Evolutionary conservation across 179 eudicot genomes (phyloP).

Genomic region (Beta lomatogona): DNA sequence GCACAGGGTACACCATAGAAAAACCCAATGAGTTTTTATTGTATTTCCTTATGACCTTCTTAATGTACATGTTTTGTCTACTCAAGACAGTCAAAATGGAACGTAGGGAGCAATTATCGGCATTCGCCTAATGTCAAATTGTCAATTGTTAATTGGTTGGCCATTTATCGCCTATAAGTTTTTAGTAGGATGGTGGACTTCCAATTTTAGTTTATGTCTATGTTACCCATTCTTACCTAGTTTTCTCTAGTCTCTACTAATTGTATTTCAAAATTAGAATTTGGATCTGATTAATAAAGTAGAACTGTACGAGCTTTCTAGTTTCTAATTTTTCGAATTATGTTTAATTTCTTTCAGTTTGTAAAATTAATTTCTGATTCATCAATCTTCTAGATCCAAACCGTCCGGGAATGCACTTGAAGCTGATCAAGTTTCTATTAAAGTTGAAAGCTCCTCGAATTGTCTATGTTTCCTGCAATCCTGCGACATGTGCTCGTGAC

Average conservation of each 20-base stretch:
- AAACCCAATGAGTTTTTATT: too few relatives aligned
- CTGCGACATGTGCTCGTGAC: slow-evolving; percentile 96
- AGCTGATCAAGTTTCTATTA: slow-evolving; percentile 74
- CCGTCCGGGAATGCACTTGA: slow-evolving; percentile 98
- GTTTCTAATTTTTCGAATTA: not conserved
- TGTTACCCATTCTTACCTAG: not conserved
- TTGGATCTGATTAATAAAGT: not conserved
- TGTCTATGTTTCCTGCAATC: slow-evolving; percentile 95
- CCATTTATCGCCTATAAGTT: not conserved
- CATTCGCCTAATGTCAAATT: not conserved
- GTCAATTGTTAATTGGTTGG: not conserved
- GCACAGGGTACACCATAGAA: too few relatives aligned
- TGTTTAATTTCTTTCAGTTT: not conserved
- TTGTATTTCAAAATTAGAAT: not conserved
- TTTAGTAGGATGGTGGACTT: not conserved
- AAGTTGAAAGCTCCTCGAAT: slow-evolving; percentile 71
- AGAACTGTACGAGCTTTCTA: not conserved
- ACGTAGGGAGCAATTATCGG: not conserved
- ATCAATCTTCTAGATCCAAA: slow-evolving; percentile 71
- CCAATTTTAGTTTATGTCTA: not conserved
- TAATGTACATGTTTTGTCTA: not conserved
- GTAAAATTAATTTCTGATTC: not conserved
- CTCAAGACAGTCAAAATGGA: not conserved
- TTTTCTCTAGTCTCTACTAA: not conserved
- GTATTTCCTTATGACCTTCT: not conserved